Percentiles rank a stretch among this genome's conserved stretches.
phyloP scores from a whole-genome alignment of 495 filamentous ascomycete genomes.

The Neurospora sp. region DNA sequence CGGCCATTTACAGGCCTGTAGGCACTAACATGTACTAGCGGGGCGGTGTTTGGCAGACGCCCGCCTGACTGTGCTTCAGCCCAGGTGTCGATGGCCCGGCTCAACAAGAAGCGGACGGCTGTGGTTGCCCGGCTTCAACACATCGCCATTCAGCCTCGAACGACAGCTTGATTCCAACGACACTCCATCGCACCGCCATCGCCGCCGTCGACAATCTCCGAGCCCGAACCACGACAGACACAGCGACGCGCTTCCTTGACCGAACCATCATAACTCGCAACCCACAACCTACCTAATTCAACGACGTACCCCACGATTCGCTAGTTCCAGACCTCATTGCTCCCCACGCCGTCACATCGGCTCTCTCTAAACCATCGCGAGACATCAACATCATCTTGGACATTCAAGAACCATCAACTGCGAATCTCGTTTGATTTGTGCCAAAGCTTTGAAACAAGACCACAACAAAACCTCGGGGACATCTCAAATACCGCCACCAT shows the following conservation, averaged over 20 bases:
- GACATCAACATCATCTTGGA: neutral
- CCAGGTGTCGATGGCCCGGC: neutral
- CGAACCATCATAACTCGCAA: neutral
- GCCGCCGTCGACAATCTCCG: neutral
- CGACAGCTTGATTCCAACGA: neutral
- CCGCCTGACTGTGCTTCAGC: neutral
- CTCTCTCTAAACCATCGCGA: neutral
- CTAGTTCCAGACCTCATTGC: neutral
- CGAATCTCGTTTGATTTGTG: neutral
- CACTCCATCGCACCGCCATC: neutral
- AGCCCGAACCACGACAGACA: neutral
- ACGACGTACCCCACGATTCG: neutral
- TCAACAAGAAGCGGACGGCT: neutral
- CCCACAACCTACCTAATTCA: neutral
- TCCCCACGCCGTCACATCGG: neutral
- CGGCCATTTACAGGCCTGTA: neutral
- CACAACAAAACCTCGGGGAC: neutral
- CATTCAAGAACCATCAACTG: neutral
- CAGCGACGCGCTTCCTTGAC: neutral
- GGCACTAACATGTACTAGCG: neutral
- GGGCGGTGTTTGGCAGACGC: constrained; percentile 5
- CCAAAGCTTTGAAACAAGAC: neutral
- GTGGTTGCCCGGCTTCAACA: neutral
- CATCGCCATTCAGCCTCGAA: neutral
- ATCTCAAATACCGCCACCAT: constrained; percentile 41